Conservation (phyloP, 2,329 filamentous ascomycete genomes). For the Apiospora marii region DNA sequence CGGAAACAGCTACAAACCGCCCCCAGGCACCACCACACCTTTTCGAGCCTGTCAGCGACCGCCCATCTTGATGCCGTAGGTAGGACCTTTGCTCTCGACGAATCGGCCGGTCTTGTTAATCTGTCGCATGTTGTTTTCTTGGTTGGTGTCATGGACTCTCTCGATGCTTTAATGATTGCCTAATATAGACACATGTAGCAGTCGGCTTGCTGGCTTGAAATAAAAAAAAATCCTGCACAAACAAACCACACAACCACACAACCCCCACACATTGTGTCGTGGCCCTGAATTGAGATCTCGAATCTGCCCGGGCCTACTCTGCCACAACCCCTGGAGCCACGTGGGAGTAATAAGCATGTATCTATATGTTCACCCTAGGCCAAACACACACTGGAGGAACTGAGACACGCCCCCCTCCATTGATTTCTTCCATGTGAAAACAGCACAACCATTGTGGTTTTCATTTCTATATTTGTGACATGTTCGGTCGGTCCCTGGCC, state of each 20-base stretch:
- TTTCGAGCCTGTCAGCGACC: background rate
- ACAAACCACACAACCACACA: constrained; percentile 3
- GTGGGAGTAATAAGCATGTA: background rate
- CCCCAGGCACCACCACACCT: background rate
- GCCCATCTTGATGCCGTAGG: background rate
- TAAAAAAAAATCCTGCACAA: background rate
- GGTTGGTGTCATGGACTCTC: background rate
- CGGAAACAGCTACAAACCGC: constrained; percentile 5
- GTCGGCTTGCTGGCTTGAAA: background rate
- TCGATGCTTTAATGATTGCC: too few species aligned
- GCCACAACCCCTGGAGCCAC: constrained; percentile 2
- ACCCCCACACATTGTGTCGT: constrained; percentile 8
- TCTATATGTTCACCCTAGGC: constrained; percentile 1
- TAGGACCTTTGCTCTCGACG: background rate
- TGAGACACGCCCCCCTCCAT: background rate
- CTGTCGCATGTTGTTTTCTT: background rate
- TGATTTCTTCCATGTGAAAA: background rate
- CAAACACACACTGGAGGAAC: background rate
- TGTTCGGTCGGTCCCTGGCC: background rate
- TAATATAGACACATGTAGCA: background rate
- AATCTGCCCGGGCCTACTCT: background rate
- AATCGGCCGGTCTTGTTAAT: background rate
- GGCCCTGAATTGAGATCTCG: constrained; percentile 2
- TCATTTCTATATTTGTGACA: background rate
- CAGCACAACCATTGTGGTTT: background rate